A percentile compares a stretch with the other conserved stretches of the same genome.
Conservation (phyloP, 306 rosid species). For the Hippophae rhamnoides region DNA sequence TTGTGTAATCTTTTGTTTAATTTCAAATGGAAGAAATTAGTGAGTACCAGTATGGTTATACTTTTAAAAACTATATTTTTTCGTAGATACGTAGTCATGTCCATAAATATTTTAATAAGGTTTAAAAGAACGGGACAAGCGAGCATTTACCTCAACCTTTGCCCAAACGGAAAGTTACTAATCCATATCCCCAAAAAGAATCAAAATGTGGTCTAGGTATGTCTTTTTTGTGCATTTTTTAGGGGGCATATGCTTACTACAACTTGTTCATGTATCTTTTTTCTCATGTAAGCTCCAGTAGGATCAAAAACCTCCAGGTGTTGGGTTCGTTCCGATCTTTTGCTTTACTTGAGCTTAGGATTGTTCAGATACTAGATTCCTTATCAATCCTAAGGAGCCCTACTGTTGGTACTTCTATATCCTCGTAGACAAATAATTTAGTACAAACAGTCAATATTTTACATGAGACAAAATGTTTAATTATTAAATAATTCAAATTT, state of each 20-base stretch:
- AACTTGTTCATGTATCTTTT: slow-evolving; percentile 18
- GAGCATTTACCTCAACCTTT: slow-evolving; percentile 98
- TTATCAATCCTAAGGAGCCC: slow-evolving; percentile 47
- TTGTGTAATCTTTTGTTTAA: too few species aligned
- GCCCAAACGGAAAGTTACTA: slow-evolving; percentile 88
- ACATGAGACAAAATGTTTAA: slow-evolving; percentile 35
- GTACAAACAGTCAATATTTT: slow-evolving; percentile 37
- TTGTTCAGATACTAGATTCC: slow-evolving; percentile 44
- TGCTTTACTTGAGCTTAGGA: slow-evolving; percentile 56
- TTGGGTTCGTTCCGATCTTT: slow-evolving; percentile 60
- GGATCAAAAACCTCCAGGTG: slow-evolving; percentile 38
- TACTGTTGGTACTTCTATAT: slow-evolving; percentile 29
- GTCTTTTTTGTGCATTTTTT: slow-evolving; percentile 6
- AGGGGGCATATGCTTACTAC: background rate
- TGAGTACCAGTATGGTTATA: background rate
- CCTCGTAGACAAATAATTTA: slow-evolving; percentile 52
- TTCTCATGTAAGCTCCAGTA: slow-evolving; percentile 41
- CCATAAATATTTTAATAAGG: slow-evolving; percentile 86
- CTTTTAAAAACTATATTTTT: slow-evolving; percentile 4
- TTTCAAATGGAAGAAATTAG: too few species aligned
- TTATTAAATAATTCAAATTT: slow-evolving; percentile 1
- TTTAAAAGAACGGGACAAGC: slow-evolving; percentile 78
- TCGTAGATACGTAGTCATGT: slow-evolving; percentile 92
- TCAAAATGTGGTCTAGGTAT: slow-evolving; percentile 54
- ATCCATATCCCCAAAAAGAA: slow-evolving; percentile 97